phyloP scores from a whole-genome alignment of 768 basidiomycete species.

The Russula sp. region DNA sequence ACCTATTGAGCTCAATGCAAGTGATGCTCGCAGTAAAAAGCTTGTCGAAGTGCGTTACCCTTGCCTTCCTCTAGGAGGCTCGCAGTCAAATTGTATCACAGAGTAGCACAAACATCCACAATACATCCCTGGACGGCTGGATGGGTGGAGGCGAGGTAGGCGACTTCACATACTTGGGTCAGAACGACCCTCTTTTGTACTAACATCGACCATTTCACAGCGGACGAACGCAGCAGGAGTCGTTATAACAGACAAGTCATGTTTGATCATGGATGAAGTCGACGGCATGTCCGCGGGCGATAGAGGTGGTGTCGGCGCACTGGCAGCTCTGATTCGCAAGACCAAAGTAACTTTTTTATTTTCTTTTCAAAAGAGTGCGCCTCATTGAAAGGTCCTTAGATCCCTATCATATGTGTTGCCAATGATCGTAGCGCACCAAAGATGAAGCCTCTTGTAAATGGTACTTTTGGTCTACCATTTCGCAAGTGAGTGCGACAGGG shows the following conservation, averaged over 20 bases:
- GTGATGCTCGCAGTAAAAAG: slow-evolving; percentile 94
- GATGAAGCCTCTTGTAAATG: slow-evolving; percentile 76
- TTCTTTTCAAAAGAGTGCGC: not conserved
- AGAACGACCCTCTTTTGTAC: not conserved
- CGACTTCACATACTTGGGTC: not conserved
- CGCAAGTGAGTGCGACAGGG: slow-evolving; percentile 51
- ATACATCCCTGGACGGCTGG: slow-evolving; percentile 85
- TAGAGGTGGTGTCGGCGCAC: slow-evolving; percentile 91
- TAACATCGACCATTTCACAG: slow-evolving; percentile 34
- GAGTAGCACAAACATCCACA: slow-evolving; percentile 89
- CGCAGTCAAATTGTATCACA: slow-evolving; percentile 35
- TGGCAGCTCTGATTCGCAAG: slow-evolving; percentile 91
- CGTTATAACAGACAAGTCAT: slow-evolving; percentile 70
- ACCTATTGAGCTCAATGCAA: slow-evolving; percentile 94
- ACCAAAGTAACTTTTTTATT: slow-evolving; percentile 56
- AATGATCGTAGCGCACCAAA: slow-evolving; percentile 88
- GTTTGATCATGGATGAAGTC: slow-evolving; percentile 98
- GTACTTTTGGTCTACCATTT: slow-evolving; percentile 76
- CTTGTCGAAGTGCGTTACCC: slow-evolving; percentile 72
- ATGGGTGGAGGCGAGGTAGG: slow-evolving; percentile 56
- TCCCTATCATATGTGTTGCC: slow-evolving; percentile 96
- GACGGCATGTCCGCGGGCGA: slow-evolving; percentile 99
- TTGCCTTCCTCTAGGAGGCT: no score
- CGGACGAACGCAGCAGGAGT: slow-evolving; percentile 67
- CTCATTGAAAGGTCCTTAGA: slow-evolving; percentile 43